Evolutionary conservation across 768 basidiomycete genomes (phyloP), one percentile per base, ranked within the genome.

Genomic region (Suillus variegatus): DNA sequence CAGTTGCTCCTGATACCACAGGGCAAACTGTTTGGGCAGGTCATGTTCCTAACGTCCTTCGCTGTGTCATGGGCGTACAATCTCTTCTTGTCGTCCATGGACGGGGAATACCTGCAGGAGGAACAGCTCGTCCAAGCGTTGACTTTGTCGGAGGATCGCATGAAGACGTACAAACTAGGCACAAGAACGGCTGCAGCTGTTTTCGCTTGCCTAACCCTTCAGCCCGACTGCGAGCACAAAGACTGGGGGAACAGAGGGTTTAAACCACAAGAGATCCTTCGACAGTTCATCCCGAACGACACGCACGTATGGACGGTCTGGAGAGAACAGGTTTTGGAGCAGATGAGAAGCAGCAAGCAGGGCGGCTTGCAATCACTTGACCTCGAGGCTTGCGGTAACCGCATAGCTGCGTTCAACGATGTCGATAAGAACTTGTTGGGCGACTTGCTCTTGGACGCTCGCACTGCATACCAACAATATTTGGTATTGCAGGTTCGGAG

Each of bases 1-100:
- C 72, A 73, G 64, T 64, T 73, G 6, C 63, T 73, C 58, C 66
- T 73, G 47, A 65, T 70, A 25, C 72, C 72, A 6, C 72, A 72
- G 58, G 66, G 69, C 32, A 60, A 22, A 12, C 66, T 73, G 6
- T 72, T 73, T 32, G 72, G 72, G 3, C 72, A 73, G 64, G 63
- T 70, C 41, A 65, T 73, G 67, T 73, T 73, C 64, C 62, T 73
- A 20, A n/a, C 58, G 6, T 63, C 70, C 20, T 65, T 73, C 35
- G 72, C 63, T 46, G 63, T 64, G 2, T 72, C 72, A 9, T 73
- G 72, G 72, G 46, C 52, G 6, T 71, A 73, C 65, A 73, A 73
- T 52, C 62, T 64, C 12, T 72, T 65, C 58, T 63, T 73, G 18
- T 66, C 71, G 18, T 67, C 66, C 18, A 71, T 81, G 77, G 78